Evolutionary conservation across 73 alveolate species (phyloP), one percentile per base, ranked within the genome.

Genomic region (Paramecium sexaurelia): DNA sequence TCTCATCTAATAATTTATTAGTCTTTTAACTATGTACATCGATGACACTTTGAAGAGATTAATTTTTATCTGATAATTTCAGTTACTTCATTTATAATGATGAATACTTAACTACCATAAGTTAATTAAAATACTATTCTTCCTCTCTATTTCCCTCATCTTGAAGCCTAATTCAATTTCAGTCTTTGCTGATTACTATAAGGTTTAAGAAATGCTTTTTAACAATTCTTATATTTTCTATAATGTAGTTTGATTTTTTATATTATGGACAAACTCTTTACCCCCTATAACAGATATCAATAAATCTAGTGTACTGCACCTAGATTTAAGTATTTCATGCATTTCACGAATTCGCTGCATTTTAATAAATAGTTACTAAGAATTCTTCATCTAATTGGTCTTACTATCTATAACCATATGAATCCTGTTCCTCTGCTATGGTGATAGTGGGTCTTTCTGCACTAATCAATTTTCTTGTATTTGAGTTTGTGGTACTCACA

Each of bases 121-220:
- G 43, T 26, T 78, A 78, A 78, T 29, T 78, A 78, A 41, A 17
- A 40, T 78, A 78, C 90, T 43, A 29, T 61, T 88, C 51, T 68
- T 68, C 47, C 90, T 67, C 55, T 88, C 94, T 24, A 88, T 68
- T 43, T 88, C 94, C 66, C 94, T 88, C 73, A 75, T 56, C 75
- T 88, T 88, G 32, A 82, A 88, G 9, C 91, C 94, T 68, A 88
- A 69, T 47, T 88, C 94, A 1, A 88, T 88, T 88, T 88, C 94
- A 37, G 78, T 88, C 36, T 45, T 88, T 4, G 94, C 94, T 15
- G 94, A 75, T n/a, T 82, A 33, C 15, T 43, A 19, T 39, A 88
- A 71, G 4, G 94, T 88, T 15, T 39, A 19, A 17, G 94, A 61
- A 32, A 88, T 43, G 45, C 87, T 82, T 11, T 69, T 61, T 19